phyloP scores from a whole-genome alignment of 768 basidiomycete species.

The Hypsizygus marmoreus region DNA sequence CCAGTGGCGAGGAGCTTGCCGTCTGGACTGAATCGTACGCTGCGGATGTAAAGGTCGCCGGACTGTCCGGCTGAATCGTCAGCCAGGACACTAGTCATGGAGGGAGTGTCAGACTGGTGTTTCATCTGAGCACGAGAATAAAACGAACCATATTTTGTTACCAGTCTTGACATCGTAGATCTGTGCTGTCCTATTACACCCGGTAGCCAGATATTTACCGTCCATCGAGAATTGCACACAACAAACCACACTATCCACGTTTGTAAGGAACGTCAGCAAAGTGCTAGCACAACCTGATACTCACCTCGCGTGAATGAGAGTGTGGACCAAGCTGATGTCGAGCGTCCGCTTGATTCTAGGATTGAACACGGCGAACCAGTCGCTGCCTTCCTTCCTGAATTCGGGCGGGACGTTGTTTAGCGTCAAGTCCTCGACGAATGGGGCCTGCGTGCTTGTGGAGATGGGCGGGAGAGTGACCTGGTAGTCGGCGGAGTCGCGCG shows the following conservation, averaged over 20 bases:
- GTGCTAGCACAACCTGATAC: conserved; percentile 12
- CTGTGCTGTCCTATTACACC: conserved; percentile 94
- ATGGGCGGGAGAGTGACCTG: conserved; percentile 20
- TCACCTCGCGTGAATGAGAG: conserved; percentile 89
- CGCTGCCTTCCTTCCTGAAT: conserved; percentile 71
- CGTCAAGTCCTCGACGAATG: conserved; percentile 50
- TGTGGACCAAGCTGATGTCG: conserved; percentile 82
- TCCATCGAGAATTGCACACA: conserved; percentile 95
- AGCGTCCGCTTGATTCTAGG: conserved; percentile 75
- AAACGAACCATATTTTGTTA: conserved; percentile 68
- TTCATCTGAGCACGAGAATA: conserved; percentile 7
- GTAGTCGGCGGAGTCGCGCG: conserved; percentile 14
- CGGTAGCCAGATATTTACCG: conserved; percentile 91
- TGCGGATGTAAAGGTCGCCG: conserved; percentile 90
- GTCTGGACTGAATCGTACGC: conserved; percentile 87
- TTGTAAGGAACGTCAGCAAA: neutral
- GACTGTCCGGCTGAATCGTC: conserved; percentile 75
- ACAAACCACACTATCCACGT: conserved; percentile 58
- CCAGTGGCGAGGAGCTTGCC: conserved; percentile 90
- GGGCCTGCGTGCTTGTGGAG: no score
- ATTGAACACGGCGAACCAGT: conserved; percentile 92
- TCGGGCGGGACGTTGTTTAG: conserved; percentile 47
- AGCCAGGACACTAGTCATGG: conserved; percentile 68
- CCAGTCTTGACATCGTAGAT: conserved; percentile 95
- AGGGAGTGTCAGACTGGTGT: no score